These are phyloP conservation scores for Curvularia lunata DNA, from an alignment of 2,329 filamentous ascomycete genomes.

Conservation along the genomic window DNA sequence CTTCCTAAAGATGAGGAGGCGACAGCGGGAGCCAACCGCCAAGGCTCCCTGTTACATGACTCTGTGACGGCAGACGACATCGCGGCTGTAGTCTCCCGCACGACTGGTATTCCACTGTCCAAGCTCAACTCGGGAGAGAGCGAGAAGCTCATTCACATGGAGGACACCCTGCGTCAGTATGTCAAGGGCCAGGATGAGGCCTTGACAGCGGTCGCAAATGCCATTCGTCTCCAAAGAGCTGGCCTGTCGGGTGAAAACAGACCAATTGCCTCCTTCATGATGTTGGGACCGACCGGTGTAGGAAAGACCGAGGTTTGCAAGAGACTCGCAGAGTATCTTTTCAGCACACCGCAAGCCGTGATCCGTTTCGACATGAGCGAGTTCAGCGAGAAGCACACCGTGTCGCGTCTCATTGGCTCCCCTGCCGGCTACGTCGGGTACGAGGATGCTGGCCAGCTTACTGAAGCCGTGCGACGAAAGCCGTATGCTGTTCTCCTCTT, in stretches of 20 bases:
- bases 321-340: slow-evolving; percentile 90
- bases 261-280: slow-evolving; percentile 94
- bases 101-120: slow-evolving; percentile 89
- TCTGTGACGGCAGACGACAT: slow-evolving; percentile 96
- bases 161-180: slow-evolving; percentile 81
- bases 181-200: slow-evolving; percentile 95
- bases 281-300: slow-evolving; percentile 93
- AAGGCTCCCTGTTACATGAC: slow-evolving; percentile 79
- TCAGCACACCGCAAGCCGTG: slow-evolving; percentile 88
- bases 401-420: slow-evolving; percentile 88
- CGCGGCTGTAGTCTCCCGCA: slow-evolving; percentile 84
- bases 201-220: slow-evolving; percentile 86
- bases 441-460: slow-evolving; percentile 94
- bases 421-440: slow-evolving; percentile 97
- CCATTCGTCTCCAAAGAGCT: slow-evolving; percentile 90
- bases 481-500: slow-evolving; percentile 94
- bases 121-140: slow-evolving; percentile 94
- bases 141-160: slow-evolving; percentile 95
- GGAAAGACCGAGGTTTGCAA: slow-evolving; percentile 98
- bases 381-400: slow-evolving; percentile 96
- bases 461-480: slow-evolving; percentile 91
- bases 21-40: slow-evolving; percentile 30
- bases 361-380: slow-evolving; percentile 97
- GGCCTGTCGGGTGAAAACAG: slow-evolving; percentile 90
- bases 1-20: slow-evolving; percentile 73